Conservation (phyloP, 1,139 yeast genomes). For the Candida sp. region DNA sequence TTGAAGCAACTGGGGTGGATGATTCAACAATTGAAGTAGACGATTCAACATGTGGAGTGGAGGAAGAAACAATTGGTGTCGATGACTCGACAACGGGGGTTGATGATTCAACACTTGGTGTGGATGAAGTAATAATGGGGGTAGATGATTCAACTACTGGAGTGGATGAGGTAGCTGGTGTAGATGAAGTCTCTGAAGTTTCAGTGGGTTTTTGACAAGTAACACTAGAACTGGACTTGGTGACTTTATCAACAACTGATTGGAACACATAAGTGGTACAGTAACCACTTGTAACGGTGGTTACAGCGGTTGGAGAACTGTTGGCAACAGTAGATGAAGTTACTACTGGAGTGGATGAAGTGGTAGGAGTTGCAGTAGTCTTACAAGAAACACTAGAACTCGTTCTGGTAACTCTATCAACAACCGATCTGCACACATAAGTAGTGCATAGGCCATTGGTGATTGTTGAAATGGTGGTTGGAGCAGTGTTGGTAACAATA, state of each 20-base stretch:
- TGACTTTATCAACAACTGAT: neutral
- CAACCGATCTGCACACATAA: neutral
- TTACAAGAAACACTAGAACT: neutral
- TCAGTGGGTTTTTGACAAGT: neutral
- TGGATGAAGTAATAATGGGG: too few species aligned
- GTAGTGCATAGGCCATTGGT: neutral
- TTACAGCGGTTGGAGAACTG: neutral
- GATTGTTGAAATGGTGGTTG: neutral
- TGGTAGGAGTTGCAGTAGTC: neutral
- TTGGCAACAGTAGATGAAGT: neutral
- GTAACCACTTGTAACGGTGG: neutral
- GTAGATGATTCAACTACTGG: too few species aligned
- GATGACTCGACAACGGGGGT: too few species aligned
- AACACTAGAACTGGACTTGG: neutral
- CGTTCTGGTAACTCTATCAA: neutral
- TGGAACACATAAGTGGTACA: neutral
- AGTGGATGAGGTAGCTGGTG: neutral
- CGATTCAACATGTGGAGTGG: too few species aligned
- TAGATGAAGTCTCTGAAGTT: neutral
- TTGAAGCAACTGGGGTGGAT: too few species aligned
- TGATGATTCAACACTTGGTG: too few species aligned
- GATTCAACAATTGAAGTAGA: too few species aligned
- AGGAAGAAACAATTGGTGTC: neutral
- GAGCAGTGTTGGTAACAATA: neutral
- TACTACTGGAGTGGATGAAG: neutral